phyloP scores from a whole-genome alignment of 2,329 filamentous ascomycete species.

The Lachnellula suecica region DNA sequence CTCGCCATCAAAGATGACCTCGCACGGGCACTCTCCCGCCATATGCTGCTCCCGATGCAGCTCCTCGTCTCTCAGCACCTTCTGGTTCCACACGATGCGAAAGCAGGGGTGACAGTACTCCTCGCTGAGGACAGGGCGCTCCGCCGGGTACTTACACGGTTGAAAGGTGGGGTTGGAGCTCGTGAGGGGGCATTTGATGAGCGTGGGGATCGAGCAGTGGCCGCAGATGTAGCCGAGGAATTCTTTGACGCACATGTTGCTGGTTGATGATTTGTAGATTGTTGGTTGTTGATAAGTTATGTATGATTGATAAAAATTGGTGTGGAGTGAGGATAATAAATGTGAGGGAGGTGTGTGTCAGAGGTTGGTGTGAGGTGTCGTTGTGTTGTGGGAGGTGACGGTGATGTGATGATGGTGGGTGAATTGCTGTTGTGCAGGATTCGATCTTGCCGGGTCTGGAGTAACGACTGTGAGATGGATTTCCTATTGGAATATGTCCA shows the following conservation, averaged over 20 bases:
- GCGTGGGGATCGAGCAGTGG: conserved; percentile 41
- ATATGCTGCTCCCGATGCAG: conserved; percentile 23
- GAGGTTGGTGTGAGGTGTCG: neutral
- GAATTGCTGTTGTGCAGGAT: no score
- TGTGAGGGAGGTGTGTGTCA: neutral
- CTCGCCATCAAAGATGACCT: conserved; percentile 23
- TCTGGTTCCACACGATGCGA: conserved; percentile 31
- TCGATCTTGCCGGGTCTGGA: no score
- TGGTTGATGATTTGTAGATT: neutral
- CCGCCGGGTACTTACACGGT: conserved; percentile 26
- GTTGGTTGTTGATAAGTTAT: neutral
- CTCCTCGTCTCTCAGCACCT: conserved; percentile 25
- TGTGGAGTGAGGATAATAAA: neutral
- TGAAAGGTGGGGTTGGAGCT: conserved; percentile 25
- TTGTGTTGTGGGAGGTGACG: no score
- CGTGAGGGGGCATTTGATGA: conserved; percentile 41
- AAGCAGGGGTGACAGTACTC: conserved; percentile 29
- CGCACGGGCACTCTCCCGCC: conserved; percentile 25
- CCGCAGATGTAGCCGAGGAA: conserved; percentile 48
- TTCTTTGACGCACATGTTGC: conserved; percentile 45
- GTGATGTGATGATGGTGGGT: no score
- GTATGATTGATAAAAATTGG: neutral
- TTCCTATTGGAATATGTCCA: no score
- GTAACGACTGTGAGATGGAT: no score
- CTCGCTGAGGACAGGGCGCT: conserved; percentile 22